These are phyloP conservation scores for Tanacetum coccineum DNA, from an alignment of 129 eudicot genomes.

Conservation along the genomic window DNA sequence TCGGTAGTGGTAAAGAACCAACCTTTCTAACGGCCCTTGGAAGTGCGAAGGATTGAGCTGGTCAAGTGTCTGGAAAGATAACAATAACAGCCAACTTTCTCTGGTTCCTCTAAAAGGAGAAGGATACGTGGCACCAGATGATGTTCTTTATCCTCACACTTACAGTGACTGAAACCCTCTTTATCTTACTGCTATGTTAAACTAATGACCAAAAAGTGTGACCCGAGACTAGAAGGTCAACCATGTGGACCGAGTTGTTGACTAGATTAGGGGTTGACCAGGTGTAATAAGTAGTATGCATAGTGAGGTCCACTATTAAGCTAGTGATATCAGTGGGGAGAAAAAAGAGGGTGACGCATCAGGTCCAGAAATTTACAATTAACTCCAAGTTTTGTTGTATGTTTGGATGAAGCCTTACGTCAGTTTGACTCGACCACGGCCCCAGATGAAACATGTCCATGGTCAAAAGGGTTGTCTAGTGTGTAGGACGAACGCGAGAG, in stretches of 20 bases:
- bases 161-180: slow-evolving; percentile 83
- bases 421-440: slow-evolving; percentile 96
- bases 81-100: slow-evolving; percentile 83
- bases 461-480: slow-evolving; percentile 69
- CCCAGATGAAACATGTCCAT: slow-evolving; percentile 57
- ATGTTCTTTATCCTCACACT: slow-evolving; percentile 89
- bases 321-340: slow-evolving; percentile 98
- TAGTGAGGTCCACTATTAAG: slow-evolving; percentile 92
- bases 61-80: slow-evolving; percentile 73
- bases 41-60: slow-evolving; percentile 74
- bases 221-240: slow-evolving; percentile 51
- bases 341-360: slow-evolving; percentile 93
- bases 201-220: slow-evolving; percentile 58
- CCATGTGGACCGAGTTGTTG: slow-evolving; percentile 64
- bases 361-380: slow-evolving; percentile 91
- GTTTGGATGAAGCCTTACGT: slow-evolving; percentile 96
- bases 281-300: slow-evolving; percentile 76
- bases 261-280: slow-evolving; percentile 62
- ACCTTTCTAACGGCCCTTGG: slow-evolving; percentile 91
- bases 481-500: slow-evolving; percentile 76
- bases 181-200: slow-evolving; percentile 87
- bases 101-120: slow-evolving; percentile 70
- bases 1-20: slow-evolving; percentile 97
- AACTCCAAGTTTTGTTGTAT: slow-evolving; percentile 84
- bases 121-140: slow-evolving; percentile 98